Conservation (phyloP, 129 eudicot genomes). For the Centella asiatica region DNA sequence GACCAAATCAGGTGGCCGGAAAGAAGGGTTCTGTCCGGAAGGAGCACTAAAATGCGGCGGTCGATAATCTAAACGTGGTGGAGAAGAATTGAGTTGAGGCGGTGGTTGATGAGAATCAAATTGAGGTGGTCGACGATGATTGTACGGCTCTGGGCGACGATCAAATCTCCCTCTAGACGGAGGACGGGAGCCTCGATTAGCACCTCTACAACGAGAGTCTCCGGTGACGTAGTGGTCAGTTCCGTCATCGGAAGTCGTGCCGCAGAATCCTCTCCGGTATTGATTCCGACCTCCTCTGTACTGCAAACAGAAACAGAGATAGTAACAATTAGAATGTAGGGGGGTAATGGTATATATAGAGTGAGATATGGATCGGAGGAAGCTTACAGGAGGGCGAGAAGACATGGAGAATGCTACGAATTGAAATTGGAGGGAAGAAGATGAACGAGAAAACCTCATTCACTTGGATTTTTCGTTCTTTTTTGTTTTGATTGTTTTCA, state of each 20-base stretch:
- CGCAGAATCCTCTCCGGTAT: conserved; percentile 44
- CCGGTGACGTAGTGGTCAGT: conserved; percentile 25
- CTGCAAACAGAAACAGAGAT: conserved; percentile 26
- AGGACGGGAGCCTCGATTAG: conserved; percentile 22
- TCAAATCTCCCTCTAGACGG: background rate
- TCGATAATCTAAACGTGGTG: conserved; percentile 15
- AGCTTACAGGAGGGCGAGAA: conserved; percentile 32
- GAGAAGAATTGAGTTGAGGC: conserved; percentile 8
- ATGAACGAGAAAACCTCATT: too few species aligned
- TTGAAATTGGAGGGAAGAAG: conserved; percentile 26
- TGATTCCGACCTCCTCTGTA: conserved; percentile 43
- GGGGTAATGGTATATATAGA: background rate
- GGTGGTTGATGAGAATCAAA: conserved; percentile 7
- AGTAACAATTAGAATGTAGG: background rate
- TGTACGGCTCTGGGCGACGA: conserved; percentile 16
- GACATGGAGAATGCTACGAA: conserved; percentile 37
- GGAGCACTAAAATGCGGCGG: conserved; percentile 14
- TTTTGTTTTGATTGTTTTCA: too few species aligned
- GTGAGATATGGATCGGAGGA: background rate
- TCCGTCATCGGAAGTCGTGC: conserved; percentile 13
- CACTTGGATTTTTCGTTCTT: too few species aligned
- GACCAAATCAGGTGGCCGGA: conserved; percentile 20
- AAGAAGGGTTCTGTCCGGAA: conserved; percentile 19
- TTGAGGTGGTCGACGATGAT: conserved; percentile 5
- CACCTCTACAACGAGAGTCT: conserved; percentile 28